Evolutionary conservation across 169 alveolate genomes (phyloP).

Genomic region (Plasmodium berghei): DNA sequence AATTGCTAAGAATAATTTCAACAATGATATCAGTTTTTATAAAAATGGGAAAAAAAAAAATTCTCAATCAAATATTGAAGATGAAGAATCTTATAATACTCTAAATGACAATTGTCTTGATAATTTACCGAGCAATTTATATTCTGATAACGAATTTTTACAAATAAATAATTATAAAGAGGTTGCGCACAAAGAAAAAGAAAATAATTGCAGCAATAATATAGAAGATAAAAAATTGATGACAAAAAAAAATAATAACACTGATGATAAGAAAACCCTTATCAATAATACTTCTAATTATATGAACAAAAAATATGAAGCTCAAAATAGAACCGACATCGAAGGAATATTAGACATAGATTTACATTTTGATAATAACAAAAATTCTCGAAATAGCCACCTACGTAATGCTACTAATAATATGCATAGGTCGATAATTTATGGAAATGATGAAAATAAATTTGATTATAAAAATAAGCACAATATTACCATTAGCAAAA

Average conservation of each 20-base stretch:
- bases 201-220: too few species aligned
- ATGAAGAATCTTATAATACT: too few species aligned
- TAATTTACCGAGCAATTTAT: too few species aligned
- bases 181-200: too few species aligned
- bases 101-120: too few species aligned
- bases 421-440: neutral
- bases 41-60: too few species aligned
- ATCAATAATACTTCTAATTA: neutral
- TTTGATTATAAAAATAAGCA: too few species aligned
- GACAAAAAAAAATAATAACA: neutral
- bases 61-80: too few species aligned
- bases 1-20: neutral
- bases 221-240: too few species aligned
- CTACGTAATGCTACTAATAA: neutral
- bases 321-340: neutral
- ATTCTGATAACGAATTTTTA: too few species aligned
- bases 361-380: slow-evolving; percentile 12
- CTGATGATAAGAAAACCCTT: neutral
- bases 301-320: neutral
- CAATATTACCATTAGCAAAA: neutral
- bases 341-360: neutral
- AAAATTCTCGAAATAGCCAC: neutral
- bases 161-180: too few species aligned
- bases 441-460: slow-evolving; percentile 11
- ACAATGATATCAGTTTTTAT: neutral